These are phyloP conservation scores for Chondrus crispus DNA, from an alignment of 23 red algal genomes.

Conservation along the genomic window DNA sequence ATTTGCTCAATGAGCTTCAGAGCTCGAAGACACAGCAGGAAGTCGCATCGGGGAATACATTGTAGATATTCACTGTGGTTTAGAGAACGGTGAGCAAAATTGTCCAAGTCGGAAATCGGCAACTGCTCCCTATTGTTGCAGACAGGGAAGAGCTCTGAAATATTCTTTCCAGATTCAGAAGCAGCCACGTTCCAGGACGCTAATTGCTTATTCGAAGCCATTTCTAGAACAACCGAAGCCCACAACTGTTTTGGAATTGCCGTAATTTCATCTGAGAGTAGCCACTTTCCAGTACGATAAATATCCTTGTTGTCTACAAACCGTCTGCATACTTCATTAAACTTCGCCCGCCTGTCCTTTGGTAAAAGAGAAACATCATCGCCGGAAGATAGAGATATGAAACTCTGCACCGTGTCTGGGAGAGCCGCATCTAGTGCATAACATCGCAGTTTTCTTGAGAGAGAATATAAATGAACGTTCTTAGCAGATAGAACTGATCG, in stretches of 20 bases:
- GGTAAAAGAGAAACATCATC: background rate
- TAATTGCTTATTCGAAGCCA: conserved; percentile 2
- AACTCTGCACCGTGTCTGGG: background rate
- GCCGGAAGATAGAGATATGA: background rate
- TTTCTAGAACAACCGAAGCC: background rate
- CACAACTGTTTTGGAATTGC: background rate
- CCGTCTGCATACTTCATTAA: background rate
- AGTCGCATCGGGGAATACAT: background rate
- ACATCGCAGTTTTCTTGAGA: conserved; percentile 10
- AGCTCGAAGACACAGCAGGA: background rate
- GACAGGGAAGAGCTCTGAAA: background rate
- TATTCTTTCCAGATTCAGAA: background rate
- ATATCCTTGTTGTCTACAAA: background rate
- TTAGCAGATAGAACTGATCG: background rate
- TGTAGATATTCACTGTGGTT: background rate
- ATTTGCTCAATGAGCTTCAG: background rate
- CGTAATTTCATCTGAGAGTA: background rate
- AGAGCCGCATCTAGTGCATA: background rate
- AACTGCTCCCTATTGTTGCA: background rate
- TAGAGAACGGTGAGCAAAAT: background rate
- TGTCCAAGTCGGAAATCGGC: background rate
- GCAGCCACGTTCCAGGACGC: background rate
- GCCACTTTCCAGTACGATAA: background rate
- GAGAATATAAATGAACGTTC: background rate
- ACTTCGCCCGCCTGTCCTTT: background rate